phyloP scores from a whole-genome alignment of 202 grass and related monocot genomes.

The Digitaria exilis region DNA sequence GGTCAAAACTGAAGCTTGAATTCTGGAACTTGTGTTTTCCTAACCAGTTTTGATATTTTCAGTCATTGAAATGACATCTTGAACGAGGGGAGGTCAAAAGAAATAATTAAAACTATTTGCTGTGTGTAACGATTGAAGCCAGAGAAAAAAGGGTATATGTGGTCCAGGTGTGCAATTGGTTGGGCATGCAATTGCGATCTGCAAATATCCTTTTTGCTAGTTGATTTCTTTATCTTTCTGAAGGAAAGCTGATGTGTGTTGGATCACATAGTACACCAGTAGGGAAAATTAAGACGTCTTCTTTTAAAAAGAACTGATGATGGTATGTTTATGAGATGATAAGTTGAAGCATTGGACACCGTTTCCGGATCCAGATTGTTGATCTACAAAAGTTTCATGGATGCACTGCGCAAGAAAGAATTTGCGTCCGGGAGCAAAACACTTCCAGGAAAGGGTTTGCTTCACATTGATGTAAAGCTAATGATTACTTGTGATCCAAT shows the following conservation, averaged over 20 bases:
- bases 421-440: slow-evolving; percentile 16
- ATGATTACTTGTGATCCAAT: slow-evolving; percentile 31
- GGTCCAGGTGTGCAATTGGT: slow-evolving; percentile 2
- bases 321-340: background rate
- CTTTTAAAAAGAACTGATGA: too few species aligned
- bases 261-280: background rate
- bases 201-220: slow-evolving; percentile 5
- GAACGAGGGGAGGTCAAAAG: slow-evolving; percentile 25
- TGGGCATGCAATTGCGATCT: slow-evolving; percentile 16
- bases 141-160: background rate
- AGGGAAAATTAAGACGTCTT: background rate
- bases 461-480: slow-evolving; percentile 42
- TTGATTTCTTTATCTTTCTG: background rate
- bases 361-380: background rate
- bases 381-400: slow-evolving; percentile 21
- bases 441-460: slow-evolving; percentile 25
- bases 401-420: background rate
- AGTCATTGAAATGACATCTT: slow-evolving; percentile 31
- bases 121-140: slow-evolving; percentile 18
- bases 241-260: background rate
- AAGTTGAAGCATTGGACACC: background rate
- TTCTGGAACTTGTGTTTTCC: background rate
- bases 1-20: background rate
- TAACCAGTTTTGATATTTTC: background rate
- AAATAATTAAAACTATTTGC: background rate